Evolutionary conservation across 2,329 filamentous ascomycete species (phyloP).

Genomic region (Moelleriella libera): DNA sequence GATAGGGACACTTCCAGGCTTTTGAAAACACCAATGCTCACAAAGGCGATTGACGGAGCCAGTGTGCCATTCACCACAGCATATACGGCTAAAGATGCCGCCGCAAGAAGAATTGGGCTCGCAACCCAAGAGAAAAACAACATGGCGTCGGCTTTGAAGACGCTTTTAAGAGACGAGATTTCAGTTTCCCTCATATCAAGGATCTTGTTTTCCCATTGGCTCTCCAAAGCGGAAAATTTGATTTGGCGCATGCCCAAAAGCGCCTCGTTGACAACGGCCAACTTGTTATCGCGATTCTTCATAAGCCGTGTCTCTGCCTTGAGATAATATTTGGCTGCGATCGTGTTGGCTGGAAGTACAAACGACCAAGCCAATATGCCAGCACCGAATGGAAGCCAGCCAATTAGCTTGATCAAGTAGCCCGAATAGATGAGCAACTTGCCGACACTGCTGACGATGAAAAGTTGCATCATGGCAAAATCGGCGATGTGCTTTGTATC

Average conservation of each 20-base stretch:
- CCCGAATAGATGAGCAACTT: conserved; percentile 51
- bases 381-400: conserved; percentile 53
- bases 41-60: conserved; percentile 63
- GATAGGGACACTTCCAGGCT: conserved; percentile 59
- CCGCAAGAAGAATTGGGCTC: conserved; percentile 60
- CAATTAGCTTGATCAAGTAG: conserved; percentile 56
- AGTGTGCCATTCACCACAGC: conserved; percentile 48
- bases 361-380: conserved; percentile 51
- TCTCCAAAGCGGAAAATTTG: conserved; percentile 68
- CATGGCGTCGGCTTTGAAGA: conserved; percentile 49
- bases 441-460: conserved; percentile 46
- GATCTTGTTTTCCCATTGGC: conserved; percentile 62
- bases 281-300: conserved; percentile 62
- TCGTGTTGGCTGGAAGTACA: conserved; percentile 55
- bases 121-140: conserved; percentile 57
- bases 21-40: conserved; percentile 60
- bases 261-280: conserved; percentile 63
- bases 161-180: conserved; percentile 49
- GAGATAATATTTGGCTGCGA: conserved; percentile 49
- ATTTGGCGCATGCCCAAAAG: conserved; percentile 71
- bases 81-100: conserved; percentile 56
- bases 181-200: conserved; percentile 48
- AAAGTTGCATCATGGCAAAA: conserved; percentile 51
- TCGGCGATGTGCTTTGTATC: conserved; percentile 56
- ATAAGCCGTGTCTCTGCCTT: conserved; percentile 55